These are phyloP conservation scores for Naganishia sp. DNA, from an alignment of 1,284 basidiomycete species.

Conservation along the genomic window DNA sequence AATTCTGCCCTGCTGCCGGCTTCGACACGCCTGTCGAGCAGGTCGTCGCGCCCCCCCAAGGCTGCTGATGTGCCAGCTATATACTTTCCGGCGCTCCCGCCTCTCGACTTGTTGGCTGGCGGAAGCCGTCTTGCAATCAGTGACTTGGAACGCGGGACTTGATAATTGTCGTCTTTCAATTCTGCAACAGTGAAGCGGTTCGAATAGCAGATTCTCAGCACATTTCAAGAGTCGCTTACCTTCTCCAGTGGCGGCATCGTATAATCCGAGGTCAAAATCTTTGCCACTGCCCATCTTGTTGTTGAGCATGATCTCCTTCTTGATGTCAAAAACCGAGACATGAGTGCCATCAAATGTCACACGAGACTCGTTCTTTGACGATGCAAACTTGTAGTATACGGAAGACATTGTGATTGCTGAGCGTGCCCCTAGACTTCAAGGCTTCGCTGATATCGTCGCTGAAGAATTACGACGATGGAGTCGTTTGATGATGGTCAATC, in stretches of 20 bases:
- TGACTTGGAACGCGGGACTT: slow-evolving; percentile 92
- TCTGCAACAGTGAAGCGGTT: slow-evolving; percentile 60
- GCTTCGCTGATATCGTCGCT: background rate
- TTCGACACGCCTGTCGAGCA: slow-evolving; percentile 52
- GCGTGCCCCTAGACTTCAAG: background rate
- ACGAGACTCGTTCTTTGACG: slow-evolving; percentile 88
- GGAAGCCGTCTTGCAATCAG: slow-evolving; percentile 90
- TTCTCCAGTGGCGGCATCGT: slow-evolving; percentile 81
- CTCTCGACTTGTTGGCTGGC: slow-evolving; percentile 60
- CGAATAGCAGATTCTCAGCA: background rate
- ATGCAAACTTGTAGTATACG: slow-evolving; percentile 98
- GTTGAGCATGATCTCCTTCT: slow-evolving; percentile 94
- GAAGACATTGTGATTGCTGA: slow-evolving; percentile 68
- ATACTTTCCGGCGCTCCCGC: slow-evolving; percentile 87
- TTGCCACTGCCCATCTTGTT: slow-evolving; percentile 92
- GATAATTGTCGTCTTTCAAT: slow-evolving; percentile 84
- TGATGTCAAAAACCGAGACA: slow-evolving; percentile 98
- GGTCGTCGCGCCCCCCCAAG: slow-evolving; percentile 42
- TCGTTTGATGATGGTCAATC: background rate
- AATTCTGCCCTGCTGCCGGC: slow-evolving; percentile 48
- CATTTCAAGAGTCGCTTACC: slow-evolving; percentile 59
- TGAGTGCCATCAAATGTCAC: slow-evolving; percentile 97
- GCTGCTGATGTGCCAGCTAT: slow-evolving; percentile 59
- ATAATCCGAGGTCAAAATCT: slow-evolving; percentile 92
- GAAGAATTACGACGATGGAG: background rate